Conservation (phyloP, 371 early-diverging fungal species). For the Amoeboaphelidium protococcarum region DNA sequence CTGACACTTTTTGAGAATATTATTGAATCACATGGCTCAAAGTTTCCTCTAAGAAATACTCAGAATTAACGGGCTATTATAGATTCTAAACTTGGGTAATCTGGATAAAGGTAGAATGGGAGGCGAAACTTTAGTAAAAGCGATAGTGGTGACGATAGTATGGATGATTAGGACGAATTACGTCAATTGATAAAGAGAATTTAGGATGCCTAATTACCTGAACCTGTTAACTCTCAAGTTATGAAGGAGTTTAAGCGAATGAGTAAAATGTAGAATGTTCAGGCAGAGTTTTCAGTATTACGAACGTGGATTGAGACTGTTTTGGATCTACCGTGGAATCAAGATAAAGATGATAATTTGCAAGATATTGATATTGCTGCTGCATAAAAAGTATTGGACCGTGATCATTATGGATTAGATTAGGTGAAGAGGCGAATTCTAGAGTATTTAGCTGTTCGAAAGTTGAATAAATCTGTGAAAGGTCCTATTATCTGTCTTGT, state of each 20-base stretch:
- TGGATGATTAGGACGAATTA: constrained; percentile 27
- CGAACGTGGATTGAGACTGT: constrained; percentile 47
- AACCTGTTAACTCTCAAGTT: constrained; percentile 31
- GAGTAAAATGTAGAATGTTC: constrained; percentile 35
- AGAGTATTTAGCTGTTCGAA: constrained; percentile 53
- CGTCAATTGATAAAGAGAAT: constrained; percentile 24
- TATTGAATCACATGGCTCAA: no score
- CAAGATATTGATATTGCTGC: constrained; percentile 14
- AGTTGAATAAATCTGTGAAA: constrained; percentile 21
- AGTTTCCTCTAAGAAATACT: no score
- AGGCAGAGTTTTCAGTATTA: constrained; percentile 50
- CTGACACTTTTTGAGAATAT: no score
- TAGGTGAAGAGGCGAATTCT: constrained; percentile 54
- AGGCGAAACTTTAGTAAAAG: no score
- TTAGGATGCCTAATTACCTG: constrained; percentile 29
- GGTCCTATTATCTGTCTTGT: not conserved
- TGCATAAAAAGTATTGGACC: constrained; percentile 35
- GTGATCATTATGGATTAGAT: constrained; percentile 55
- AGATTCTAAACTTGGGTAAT: no score
- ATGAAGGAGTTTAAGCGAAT: constrained; percentile 40
- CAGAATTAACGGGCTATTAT: no score
- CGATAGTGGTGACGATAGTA: no score
- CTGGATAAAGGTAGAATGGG: no score
- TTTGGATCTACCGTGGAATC: constrained; percentile 49
- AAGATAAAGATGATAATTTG: constrained; percentile 23